Conservation (phyloP, 129 eudicot species). For the Pseudognaphalium luteoalbum region DNA sequence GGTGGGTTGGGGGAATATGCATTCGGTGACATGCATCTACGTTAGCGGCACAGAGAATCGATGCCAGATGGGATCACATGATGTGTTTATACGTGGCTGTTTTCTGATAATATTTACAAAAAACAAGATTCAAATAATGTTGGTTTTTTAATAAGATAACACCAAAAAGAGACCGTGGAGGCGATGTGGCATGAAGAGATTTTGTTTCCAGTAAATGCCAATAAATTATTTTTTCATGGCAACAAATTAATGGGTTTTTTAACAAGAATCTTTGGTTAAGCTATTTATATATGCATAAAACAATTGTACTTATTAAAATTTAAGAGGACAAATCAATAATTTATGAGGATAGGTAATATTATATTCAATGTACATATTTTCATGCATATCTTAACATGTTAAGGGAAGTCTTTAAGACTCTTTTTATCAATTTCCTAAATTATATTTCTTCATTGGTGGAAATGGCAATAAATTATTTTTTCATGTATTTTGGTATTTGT, state of each 20-base stretch:
- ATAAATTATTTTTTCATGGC: too few species aligned
- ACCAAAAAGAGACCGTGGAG: conserved; percentile 1
- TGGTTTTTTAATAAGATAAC: neutral
- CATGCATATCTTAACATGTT: too few species aligned
- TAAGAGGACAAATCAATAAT: too few species aligned
- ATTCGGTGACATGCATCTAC: neutral
- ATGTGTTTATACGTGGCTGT: conserved; percentile 19
- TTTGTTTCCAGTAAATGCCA: conserved; percentile 14
- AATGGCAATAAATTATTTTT: neutral
- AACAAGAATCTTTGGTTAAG: too few species aligned
- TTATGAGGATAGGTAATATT: too few species aligned
- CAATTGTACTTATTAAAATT: too few species aligned
- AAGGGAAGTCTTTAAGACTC: too few species aligned
- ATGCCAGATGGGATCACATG: conserved; percentile 30
- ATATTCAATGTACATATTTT: too few species aligned
- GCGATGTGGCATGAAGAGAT: neutral
- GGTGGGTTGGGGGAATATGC: neutral
- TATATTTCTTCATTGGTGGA: too few species aligned
- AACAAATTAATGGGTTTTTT: too few species aligned
- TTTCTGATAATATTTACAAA: neutral
- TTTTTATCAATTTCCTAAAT: too few species aligned
- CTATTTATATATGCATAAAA: too few species aligned
- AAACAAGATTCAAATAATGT: neutral
- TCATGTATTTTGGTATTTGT: neutral
- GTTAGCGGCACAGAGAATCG: neutral